Conservation (phyloP, 2,329 filamentous ascomycete genomes). For the Phialocephala sp. region DNA sequence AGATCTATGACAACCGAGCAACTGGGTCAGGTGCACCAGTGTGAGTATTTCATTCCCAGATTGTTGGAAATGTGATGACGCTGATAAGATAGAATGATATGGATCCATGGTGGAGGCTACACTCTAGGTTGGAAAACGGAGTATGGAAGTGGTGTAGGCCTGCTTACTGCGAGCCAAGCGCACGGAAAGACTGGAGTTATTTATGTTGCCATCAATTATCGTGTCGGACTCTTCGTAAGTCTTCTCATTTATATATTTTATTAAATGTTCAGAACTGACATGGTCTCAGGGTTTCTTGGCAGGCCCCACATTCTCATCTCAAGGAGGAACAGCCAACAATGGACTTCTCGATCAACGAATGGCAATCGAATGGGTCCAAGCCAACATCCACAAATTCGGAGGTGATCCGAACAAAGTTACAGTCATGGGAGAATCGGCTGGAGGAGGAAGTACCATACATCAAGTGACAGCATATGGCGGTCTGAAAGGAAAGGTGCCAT, state of each 20-base stretch:
- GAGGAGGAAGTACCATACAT: constrained; percentile 58
- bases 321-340: constrained; percentile 53
- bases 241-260: neutral
- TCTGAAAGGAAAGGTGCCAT: constrained; percentile 43
- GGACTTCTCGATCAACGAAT: constrained; percentile 59
- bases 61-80: neutral
- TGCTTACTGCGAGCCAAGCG: constrained; percentile 41
- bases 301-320: constrained; percentile 48
- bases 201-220: constrained; percentile 44
- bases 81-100: constrained; percentile 49
- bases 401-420: constrained; percentile 56
- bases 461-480: constrained; percentile 59
- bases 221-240: constrained; percentile 41
- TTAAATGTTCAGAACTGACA: neutral
- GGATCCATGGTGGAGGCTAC: constrained; percentile 57
- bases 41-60: constrained; percentile 13
- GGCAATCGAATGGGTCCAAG: constrained; percentile 61
- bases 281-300: constrained; percentile 41
- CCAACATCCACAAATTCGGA: constrained; percentile 59
- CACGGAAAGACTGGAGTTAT: constrained; percentile 44
- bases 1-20: constrained; percentile 37
- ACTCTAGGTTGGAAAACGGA: constrained; percentile 47
- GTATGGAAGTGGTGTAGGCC: constrained; percentile 44
- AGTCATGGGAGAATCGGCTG: constrained; percentile 56
- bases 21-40: constrained; percentile 25